Evolutionary conservation across 2,329 filamentous ascomycete genomes (phyloP).

Genomic region (Fusarium dimerum): DNA sequence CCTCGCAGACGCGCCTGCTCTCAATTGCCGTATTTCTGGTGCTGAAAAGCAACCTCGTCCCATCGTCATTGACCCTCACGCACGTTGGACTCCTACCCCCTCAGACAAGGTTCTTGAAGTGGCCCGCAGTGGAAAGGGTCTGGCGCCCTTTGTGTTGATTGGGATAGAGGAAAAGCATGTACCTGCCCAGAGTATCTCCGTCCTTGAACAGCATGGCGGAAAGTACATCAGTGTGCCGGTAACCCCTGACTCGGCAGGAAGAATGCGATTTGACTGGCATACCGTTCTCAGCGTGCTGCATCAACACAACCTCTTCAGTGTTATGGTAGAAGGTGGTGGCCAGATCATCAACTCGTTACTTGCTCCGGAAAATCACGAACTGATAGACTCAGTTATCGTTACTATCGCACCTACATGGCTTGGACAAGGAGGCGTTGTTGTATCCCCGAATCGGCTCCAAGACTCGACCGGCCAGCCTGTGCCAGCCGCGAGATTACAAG

Average conservation of each 20-base stretch:
- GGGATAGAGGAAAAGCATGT: slow-evolving; percentile 44
- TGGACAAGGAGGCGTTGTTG: slow-evolving; percentile 78
- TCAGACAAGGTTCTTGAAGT: slow-evolving; percentile 67
- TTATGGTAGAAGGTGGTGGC: slow-evolving; percentile 92
- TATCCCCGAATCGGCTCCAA: slow-evolving; percentile 65
- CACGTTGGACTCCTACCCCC: slow-evolving; percentile 66
- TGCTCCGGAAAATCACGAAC: slow-evolving; percentile 55
- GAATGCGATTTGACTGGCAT: slow-evolving; percentile 61
- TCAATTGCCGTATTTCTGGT: slow-evolving; percentile 77
- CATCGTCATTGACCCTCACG: slow-evolving; percentile 76
- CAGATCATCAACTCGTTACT: slow-evolving; percentile 80
- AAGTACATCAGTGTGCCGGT: slow-evolving; percentile 47
- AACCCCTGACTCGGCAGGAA: slow-evolving; percentile 38
- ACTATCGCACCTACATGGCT: slow-evolving; percentile 90
- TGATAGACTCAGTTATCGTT: slow-evolving; percentile 78
- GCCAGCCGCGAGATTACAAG: slow-evolving; percentile 64
- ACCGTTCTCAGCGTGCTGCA: slow-evolving; percentile 61
- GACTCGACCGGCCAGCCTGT: slow-evolving; percentile 52
- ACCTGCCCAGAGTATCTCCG: slow-evolving; percentile 41
- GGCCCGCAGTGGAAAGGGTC: slow-evolving; percentile 64
- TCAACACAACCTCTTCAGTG: slow-evolving; percentile 64
- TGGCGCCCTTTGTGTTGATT: slow-evolving; percentile 72
- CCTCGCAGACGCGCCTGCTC: slow-evolving; percentile 77
- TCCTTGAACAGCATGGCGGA: slow-evolving; percentile 54
- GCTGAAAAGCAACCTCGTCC: slow-evolving; percentile 73